Base-by-base conservation (phyloP, 441 rosid species). In the Theobroma grandiflorum region DNA sequence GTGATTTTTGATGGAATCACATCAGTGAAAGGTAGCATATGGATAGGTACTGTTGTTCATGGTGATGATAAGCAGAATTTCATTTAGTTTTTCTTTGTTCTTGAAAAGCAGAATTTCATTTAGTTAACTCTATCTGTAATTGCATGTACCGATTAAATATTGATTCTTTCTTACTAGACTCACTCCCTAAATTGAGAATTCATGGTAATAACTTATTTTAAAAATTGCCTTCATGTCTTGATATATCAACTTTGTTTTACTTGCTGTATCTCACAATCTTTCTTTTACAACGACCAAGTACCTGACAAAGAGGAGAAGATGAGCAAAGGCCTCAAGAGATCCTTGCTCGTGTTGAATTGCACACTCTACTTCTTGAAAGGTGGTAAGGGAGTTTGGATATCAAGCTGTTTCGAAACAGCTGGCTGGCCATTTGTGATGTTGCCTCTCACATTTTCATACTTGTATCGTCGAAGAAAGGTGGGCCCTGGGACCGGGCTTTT, bases 331-430 rank as follows among this genome's bases (percentile, higher is more conserved):
- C 63, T 83, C 33, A 78, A 81, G 26, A 74, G 72, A 42, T 6
- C 49, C 57, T 55, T 81, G 72, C 85, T 84, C 0, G 15, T 68
- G 45, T 43, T 74, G 52, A 82, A 84, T 61, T 68, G 74, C 62
- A 47, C 55, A 52, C 65, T 90, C 37, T 89, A 87, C 86, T 90
- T 86, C 87, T 66, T 81, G 81, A 83, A 86, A 72, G 90, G 92
- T 0, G 91, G 91, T 45, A 79, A 82, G 55, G 47, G 84, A 26
- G 75, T 86, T 26, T 90, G 91, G 91, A 65, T 87, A 64, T 86
- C 89, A 64, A 86, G 93, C 77, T 86, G 84, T 16, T 67, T 89
- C 9, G 71, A 83, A 74, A 85, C 88, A 6, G 82, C 85, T 0
- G 92, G 90, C 22, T 89, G 53, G 77, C 91, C 86, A 1, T 11